Conservation (phyloP, 2,329 filamentous ascomycete genomes). For the Neocatenulostroma microsporum region DNA sequence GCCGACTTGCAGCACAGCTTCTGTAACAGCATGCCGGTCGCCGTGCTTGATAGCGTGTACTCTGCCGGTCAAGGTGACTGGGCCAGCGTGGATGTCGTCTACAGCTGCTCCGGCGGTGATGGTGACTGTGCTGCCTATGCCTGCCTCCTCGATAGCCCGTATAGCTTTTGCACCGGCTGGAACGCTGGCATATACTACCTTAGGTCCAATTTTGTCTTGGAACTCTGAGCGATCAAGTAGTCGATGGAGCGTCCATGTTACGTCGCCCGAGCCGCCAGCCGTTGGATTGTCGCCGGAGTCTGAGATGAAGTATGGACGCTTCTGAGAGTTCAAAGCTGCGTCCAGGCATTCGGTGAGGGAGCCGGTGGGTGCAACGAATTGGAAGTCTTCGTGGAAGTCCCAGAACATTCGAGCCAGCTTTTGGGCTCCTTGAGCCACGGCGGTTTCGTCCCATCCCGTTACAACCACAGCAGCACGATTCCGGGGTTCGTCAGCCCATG, state of each 20-base stretch:
- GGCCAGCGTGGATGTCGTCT: slow-evolving; percentile 13
- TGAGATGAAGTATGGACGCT: slow-evolving; percentile 16
- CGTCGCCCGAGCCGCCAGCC: slow-evolving; percentile 16
- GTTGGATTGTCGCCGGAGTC: slow-evolving; percentile 20
- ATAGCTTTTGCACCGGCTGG: slow-evolving; percentile 12
- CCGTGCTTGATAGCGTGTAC: slow-evolving; percentile 12
- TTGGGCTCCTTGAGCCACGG: slow-evolving; percentile 11
- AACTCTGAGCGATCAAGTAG: slow-evolving; percentile 11
- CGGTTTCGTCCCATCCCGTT: slow-evolving; percentile 12
- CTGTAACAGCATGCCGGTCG: slow-evolving; percentile 11
- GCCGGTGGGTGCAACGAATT: slow-evolving; percentile 16
- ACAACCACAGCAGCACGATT: slow-evolving; percentile 17
- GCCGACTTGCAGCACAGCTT: slow-evolving; percentile 15
- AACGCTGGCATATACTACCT: slow-evolving; percentile 16
- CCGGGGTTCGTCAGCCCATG: slow-evolving; percentile 16
- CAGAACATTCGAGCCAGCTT: slow-evolving; percentile 15
- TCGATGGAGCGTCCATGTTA: slow-evolving; percentile 13
- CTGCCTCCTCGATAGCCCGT: slow-evolving; percentile 10
- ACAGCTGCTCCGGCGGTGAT: slow-evolving; percentile 15
- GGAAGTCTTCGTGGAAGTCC: slow-evolving; percentile 13
- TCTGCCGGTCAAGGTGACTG: slow-evolving; percentile 13
- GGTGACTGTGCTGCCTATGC: slow-evolving; percentile 10
- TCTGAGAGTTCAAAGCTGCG: slow-evolving; percentile 7
- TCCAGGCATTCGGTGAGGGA: slow-evolving; percentile 13
- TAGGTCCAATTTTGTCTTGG: slow-evolving; percentile 2